Evolutionary conservation across 129 eudicot genomes (phyloP), one percentile per base, ranked within the genome.

Genomic region (Lactuca saligna): DNA sequence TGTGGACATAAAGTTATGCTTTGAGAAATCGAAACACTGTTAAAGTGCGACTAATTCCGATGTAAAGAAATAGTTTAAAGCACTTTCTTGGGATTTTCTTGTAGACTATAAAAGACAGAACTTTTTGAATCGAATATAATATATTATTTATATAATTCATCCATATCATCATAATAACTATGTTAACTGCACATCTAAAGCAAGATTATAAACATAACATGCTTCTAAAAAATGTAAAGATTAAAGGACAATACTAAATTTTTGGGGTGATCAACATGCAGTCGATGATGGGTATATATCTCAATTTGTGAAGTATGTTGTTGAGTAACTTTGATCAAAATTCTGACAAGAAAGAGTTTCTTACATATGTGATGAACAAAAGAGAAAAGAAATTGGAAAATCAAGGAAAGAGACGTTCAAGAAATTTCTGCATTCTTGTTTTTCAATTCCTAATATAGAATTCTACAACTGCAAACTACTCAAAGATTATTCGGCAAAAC

Each of bases 401-500:
- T 50, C 37, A 16, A 56, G 15, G 13, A 56, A 60, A 59, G 4
- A 61, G 17, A 10, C 42, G 51, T 35, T 29, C 17, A 33, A 38
- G 42, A 73, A 61, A 17, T 53, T 53, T 66, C 14, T 17, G 35
- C 46, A 35, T 58, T 61, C 11, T 41, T 17, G 4, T 5, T 15
- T 69, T 61, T n/a, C 12, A 46, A 17, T 17, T 25, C 74, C 54
- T 33, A 76, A 71, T 69, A 76, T 76, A 69, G 65, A 54, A 31
- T 10, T 56, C 39, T 42, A 58, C 50, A 55, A 54, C 78, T 20
- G 78, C 57, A 53, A 66, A 50, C 68, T 25, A 58, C 63, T 38
- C 72, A 54, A 34, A 46, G 10, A 34, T 61, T 61, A 42, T 5
- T 54, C 9, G 50, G 31, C 49, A 76, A 69, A 68, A 56, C 37